Evolutionary conservation across 2,329 filamentous ascomycete species (phyloP), one percentile per base, ranked within the genome.

Genomic region (Fonsecaea nubica): DNA sequence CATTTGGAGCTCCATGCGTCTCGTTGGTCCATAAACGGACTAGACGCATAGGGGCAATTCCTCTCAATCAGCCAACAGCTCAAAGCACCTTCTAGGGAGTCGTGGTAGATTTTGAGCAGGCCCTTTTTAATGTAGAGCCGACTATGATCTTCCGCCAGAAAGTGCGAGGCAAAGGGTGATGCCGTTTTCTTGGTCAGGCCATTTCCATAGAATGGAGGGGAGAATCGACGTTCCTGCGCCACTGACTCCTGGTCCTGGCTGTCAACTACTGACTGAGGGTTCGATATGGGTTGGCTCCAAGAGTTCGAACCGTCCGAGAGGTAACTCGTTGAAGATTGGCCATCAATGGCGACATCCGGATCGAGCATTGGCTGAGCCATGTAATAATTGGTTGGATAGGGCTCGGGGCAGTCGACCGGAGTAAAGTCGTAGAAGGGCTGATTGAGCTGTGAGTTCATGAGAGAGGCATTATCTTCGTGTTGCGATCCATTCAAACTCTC

Each of bases 101-200:
- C 68, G 25, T 67, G 62, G 33, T 70, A 70, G 21, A 70, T 70
- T 36, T 59, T 58, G 13, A 61, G 42, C 38, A 70, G 48, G 55
- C 68, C 63, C 5, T 67, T 77, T 52, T 74, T 77, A 72, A 82
- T 74, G 18, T 77, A 74, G 1, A 75, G 72, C 38, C 76, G 79
- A 59, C 78, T 78, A 55, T 73, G 76, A 42, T 76, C 72, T 21
- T 72, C 74, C 3, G 77, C 71, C 18, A 79, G 72, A 58, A 76
- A 73, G 66, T 75, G 71, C 6, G 66, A 48, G 9, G 70, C 18
- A 33, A 66, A 35, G 15, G 66, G 58, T 30, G 58, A 65, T 1
- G 42, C 32, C 12, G 42, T 58, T 32, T 36, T 58, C 35, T 30
- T 38, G 4, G 33, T 38, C 13, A 13, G 54, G 12, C 40, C 9